Percentiles rank a stretch among this genome's conserved stretches.
Conservation (phyloP, 306 rosid species). For the Argentina anserina region DNA sequence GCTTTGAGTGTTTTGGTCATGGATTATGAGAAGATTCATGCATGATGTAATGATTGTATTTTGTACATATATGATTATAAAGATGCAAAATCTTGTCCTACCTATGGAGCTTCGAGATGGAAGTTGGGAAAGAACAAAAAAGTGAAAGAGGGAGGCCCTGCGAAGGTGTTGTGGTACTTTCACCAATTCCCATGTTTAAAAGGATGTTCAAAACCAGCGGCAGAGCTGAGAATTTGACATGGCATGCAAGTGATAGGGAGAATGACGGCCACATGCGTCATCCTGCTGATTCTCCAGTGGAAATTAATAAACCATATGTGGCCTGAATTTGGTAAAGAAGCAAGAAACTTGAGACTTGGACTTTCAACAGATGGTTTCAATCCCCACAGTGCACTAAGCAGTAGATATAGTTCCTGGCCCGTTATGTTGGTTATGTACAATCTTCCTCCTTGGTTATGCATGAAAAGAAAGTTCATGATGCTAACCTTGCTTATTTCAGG, state of each 20-base stretch:
- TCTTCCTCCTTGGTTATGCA: too few species aligned
- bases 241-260: not conserved
- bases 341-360: not conserved
- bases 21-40: not conserved
- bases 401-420: not conserved
- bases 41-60: not conserved
- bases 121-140: not conserved
- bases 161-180: conserved; percentile 12
- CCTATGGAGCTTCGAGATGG: not conserved
- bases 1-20: not conserved
- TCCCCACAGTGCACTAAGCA: not conserved
- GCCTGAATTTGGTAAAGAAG: not conserved
- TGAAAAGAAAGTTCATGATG: too few species aligned
- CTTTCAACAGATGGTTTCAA: not conserved
- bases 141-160: not conserved
- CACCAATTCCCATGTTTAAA: not conserved
- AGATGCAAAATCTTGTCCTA: not conserved
- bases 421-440: too few species aligned
- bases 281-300: not conserved
- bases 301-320: not conserved
- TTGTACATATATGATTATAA: not conserved
- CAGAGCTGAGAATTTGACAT: not conserved
- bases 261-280: not conserved
- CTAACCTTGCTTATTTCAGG: too few species aligned
- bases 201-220: not conserved